phyloP scores from a whole-genome alignment of 2,329 filamentous ascomycete genomes.

The Ambrosiella cleistominuta region DNA sequence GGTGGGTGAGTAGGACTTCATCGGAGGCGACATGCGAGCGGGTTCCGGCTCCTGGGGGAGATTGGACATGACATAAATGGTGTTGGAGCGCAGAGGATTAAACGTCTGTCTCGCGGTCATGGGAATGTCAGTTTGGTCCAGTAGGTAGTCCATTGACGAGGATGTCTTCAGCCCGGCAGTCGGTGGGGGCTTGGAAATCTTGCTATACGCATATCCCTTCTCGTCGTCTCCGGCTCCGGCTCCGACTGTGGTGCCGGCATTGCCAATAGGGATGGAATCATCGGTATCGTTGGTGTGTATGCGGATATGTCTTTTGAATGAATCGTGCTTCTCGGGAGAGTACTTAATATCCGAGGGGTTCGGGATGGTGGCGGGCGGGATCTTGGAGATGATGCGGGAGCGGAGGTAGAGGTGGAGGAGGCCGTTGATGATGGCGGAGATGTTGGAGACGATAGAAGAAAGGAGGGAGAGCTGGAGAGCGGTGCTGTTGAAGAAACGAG shows the following conservation, averaged over 20 bases:
- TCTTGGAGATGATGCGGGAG: constrained; percentile 35
- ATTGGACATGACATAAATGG: constrained; percentile 7
- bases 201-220: not conserved
- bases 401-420: constrained; percentile 50
- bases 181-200: constrained; percentile 7
- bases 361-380: not conserved
- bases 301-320: constrained; percentile 9
- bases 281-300: constrained; percentile 4
- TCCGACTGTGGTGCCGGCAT: not conserved
- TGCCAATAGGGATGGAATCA: not conserved
- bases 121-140: not conserved
- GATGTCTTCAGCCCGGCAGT: constrained; percentile 4
- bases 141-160: not conserved
- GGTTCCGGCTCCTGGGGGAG: constrained; percentile 10
- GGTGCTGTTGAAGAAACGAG: constrained; percentile 21
- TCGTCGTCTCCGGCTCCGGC: not conserved
- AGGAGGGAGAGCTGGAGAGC: constrained; percentile 40
- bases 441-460: constrained; percentile 46
- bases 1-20: not conserved
- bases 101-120: not conserved
- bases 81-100: constrained; percentile 1
- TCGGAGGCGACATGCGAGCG: constrained; percentile 2
- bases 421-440: constrained; percentile 47
- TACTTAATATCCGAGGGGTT: not conserved
- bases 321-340: constrained; percentile 5